phyloP scores from a whole-genome alignment of 768 basidiomycete species.

The Mycena metata region DNA sequence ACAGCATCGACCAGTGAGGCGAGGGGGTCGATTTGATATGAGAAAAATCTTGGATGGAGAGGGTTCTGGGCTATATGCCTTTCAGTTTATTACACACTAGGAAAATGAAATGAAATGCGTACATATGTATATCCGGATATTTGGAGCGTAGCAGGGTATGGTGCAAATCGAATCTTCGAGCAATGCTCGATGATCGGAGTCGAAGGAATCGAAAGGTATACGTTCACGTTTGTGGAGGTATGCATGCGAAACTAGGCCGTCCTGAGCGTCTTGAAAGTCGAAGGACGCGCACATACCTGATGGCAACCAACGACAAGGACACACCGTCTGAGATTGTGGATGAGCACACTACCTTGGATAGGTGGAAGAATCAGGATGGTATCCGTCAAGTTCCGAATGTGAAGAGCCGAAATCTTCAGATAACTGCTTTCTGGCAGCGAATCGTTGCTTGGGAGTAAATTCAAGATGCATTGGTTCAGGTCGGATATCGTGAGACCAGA shows the following conservation, averaged over 20 bases:
- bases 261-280: constrained; percentile 5
- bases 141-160: constrained; percentile 63
- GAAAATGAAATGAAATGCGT: background rate
- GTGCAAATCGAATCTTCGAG: constrained; percentile 69
- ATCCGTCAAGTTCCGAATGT: constrained; percentile 71
- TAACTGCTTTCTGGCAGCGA: constrained; percentile 8
- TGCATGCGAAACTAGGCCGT: constrained; percentile 87
- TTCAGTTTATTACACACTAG: background rate
- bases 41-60: constrained; percentile 86
- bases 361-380: constrained; percentile 76
- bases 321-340: constrained; percentile 74
- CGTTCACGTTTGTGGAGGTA: constrained; percentile 70
- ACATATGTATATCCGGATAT: constrained; percentile 33
- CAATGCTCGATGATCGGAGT: constrained; percentile 89
- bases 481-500: constrained; percentile 76
- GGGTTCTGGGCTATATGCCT: constrained; percentile 49
- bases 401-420: constrained; percentile 66
- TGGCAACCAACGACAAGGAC: constrained; percentile 82
- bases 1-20: constrained; percentile 75
- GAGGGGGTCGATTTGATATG: constrained; percentile 83
- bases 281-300: constrained; percentile 71
- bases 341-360: constrained; percentile 78
- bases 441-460: constrained; percentile 59
- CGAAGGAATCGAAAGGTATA: constrained; percentile 76
- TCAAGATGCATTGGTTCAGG: constrained; percentile 77